Conservation (phyloP, 495 filamentous ascomycete genomes). For the Podospora anserina region DNA sequence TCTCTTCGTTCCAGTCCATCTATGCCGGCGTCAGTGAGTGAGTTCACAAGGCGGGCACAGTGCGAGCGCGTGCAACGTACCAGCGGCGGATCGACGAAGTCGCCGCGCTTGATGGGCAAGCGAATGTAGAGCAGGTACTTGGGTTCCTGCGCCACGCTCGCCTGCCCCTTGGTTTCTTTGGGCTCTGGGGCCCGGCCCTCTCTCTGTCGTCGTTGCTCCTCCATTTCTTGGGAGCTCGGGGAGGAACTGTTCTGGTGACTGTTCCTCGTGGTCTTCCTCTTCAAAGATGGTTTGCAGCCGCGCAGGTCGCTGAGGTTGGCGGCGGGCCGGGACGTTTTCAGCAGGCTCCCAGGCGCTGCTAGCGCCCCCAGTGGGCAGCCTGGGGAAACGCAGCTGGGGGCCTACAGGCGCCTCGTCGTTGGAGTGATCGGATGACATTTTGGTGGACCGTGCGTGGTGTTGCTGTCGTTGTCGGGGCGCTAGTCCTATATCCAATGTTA, state of each 20-base stretch:
- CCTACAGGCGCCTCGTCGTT: not conserved
- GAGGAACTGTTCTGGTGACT: not conserved
- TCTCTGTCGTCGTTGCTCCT: not conserved
- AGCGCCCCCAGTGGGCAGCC: not conserved
- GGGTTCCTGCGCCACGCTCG: slow-evolving; percentile 31
- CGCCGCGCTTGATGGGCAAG: slow-evolving; percentile 78
- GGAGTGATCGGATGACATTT: not conserved
- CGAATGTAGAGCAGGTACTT: slow-evolving; percentile 77
- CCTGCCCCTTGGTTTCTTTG: slow-evolving; percentile 19
- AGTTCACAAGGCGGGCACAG: slow-evolving; percentile 12
- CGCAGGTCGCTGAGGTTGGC: not conserved
- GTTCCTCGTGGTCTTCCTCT: not conserved
- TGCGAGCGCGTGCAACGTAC: slow-evolving; percentile 42
- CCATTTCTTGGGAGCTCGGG: not conserved
- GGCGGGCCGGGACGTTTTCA: not conserved
- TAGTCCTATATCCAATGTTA: not conserved
- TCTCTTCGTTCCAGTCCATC: slow-evolving; percentile 62
- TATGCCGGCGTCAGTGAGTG: slow-evolving; percentile 24
- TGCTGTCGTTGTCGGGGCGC: not conserved
- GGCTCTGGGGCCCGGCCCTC: slow-evolving; percentile 9
- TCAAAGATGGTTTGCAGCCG: not conserved
- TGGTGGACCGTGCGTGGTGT: not conserved
- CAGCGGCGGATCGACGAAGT: slow-evolving; percentile 85
- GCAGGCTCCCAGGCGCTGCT: not conserved
- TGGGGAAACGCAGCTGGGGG: not conserved